Evolutionary conservation across 345 rosid species (phyloP), one percentile per base, ranked within the genome.

Genomic region (Euphorbia tirucalli): DNA sequence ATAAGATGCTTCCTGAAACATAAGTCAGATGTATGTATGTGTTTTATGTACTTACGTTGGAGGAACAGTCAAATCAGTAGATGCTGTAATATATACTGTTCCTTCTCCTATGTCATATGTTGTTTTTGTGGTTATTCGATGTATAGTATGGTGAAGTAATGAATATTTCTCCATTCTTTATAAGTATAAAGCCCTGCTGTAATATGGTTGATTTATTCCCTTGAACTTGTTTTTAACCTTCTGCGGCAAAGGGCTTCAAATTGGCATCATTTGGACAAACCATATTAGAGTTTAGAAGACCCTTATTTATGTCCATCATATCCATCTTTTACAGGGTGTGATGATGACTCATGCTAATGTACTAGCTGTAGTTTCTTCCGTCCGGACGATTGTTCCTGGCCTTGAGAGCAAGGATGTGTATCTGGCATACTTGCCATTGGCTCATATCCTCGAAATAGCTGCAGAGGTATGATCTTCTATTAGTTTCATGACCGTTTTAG

Each of bases 281-380:
- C 56, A 19, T 48, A 61, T 56, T 21, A 14, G 16, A 58, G 58
- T 57, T 59, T 80, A 32, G 30, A 7, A 16, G 58, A 18, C 52
- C 13, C 65, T 25, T 28, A 69, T 9, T 49, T 49, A 41, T 6
- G 44, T 41, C 24, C 57, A 66, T 44, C 15, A 10, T 75, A 48
- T 48, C 48, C 11, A 70, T 68, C 70, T 79, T 60, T 43, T 77
- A n/a, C 81, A 92, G 97, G 98, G 98, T 76, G 99, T 96, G 61
- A 91, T 93, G 97, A 96, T 96, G 99, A 91, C 99, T 37, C 98
- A 96, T 76, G 89, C 84, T 65, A 96, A 96, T 84, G 90, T 93
- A 74, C 88, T 96, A 70, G 97, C 99, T 56, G 89, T 91, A 28
- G 94, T 91, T 81, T 90, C 97, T 78, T 90, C 97, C 30, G 97